Base-by-base conservation (phyloP, 1,284 basidiomycete species). In the Uromyces viciae-fabae region DNA sequence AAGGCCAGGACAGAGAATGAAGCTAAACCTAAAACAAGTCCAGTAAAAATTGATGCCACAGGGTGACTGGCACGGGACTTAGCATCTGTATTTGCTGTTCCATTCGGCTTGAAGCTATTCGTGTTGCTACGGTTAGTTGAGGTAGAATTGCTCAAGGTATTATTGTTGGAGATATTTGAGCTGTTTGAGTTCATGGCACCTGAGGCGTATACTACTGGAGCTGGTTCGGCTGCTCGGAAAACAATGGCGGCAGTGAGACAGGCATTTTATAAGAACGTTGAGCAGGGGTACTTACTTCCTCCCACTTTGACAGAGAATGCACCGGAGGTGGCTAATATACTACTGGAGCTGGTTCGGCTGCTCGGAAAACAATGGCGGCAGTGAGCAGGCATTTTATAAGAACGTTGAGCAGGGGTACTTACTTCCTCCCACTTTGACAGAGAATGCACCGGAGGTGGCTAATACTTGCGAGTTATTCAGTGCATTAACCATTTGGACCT, bases 401-500 rank as follows among this genome's bases (percentile, higher is more conserved):
- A 71, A n/a, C 5, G 43, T 22, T 4, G 68, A n/a, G 38, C 9
- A 66, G 19, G 11, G 5, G 11, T 66, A 42, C 78, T 81, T 36
- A 81, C 78, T 73, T 33, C 46, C 60, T n/a, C 33, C 36, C 15
- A 38, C n/a, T 60, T 81, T 81, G 11, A 81, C 78, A 8, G 69
- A 73, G 49, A 81, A 81, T 7, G 69, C 31, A n/a, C 40, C 78
- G n/a, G 78, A 81, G 43, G 78, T 72, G 14, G 78, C 58, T 3
- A 64, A 74, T 9, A 81, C 71, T 38, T 81, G 25, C 2, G 78
- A 38, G 58, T 64, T 60, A 46, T 81, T 81, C 42, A 62, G 4
- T 33, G 78, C 46, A 33, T 74, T 74, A 28, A 81, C 56, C 42
- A 81, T 73, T 54, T 81, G 78, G 31, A 81, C 71, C 78, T 81